Evolutionary conservation across 2,329 filamentous ascomycete genomes (phyloP).

Genomic region (Coniochaeta prunicola): DNA sequence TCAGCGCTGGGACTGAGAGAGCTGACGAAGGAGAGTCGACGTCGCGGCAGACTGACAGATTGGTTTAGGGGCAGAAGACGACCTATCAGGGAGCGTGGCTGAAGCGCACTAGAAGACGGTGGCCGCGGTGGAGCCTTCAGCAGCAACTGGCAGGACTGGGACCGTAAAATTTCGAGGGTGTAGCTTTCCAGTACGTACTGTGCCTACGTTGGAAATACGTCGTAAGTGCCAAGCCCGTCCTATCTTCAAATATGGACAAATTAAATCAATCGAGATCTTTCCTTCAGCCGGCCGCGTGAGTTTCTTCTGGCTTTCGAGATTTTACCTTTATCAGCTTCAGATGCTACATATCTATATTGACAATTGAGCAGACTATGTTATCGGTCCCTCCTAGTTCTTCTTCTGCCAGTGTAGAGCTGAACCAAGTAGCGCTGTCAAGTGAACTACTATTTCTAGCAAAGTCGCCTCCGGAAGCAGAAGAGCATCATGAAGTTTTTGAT

Average conservation of each 20-base stretch:
- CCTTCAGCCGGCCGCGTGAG: not conserved
- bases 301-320: not conserved
- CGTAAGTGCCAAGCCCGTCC: not conserved
- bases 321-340: not conserved
- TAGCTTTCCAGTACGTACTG: too few relatives aligned
- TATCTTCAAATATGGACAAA: not conserved
- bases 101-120: not conserved
- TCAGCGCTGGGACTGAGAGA: not conserved
- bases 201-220: too few relatives aligned
- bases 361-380: too few relatives aligned
- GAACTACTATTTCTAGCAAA: too few relatives aligned
- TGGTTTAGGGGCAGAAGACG: not conserved
- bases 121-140: not conserved
- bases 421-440: too few relatives aligned
- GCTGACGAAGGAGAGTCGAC: slow-evolving; percentile 2
- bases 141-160: too few relatives aligned
- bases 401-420: too few relatives aligned
- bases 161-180: not conserved
- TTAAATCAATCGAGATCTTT: not conserved
- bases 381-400: too few relatives aligned
- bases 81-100: not conserved
- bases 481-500: not conserved
- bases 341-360: too few relatives aligned
- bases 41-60: not conserved
- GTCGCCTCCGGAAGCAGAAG: not conserved